Conservation (phyloP, 148 eudicot genomes). For the Simmondsia chinensis region DNA sequence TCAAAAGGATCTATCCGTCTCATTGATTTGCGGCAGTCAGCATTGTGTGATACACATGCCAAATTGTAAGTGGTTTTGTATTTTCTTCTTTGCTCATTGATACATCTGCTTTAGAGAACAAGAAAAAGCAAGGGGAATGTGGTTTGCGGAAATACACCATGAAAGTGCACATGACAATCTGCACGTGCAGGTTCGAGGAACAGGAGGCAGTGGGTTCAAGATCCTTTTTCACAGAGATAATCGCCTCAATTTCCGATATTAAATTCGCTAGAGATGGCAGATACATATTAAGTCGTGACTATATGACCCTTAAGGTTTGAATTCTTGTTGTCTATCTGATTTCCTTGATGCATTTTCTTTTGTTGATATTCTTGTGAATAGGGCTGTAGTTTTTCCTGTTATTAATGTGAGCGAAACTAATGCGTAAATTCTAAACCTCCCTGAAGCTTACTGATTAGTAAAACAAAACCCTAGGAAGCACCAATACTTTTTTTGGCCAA, state of each 20-base stretch:
- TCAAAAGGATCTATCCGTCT: conserved; percentile 76
- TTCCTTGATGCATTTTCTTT: too few relatives aligned
- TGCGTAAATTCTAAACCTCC: too few relatives aligned
- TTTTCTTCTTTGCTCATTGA: neutral
- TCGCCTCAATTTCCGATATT: conserved; percentile 60
- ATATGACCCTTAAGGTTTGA: conserved; percentile 64
- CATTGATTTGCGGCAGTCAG: conserved; percentile 78
- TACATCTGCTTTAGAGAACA: too few relatives aligned
- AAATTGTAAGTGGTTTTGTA: conserved; percentile 47
- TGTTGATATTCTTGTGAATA: too few relatives aligned
- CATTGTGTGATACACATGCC: conserved; percentile 67
- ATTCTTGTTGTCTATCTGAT: neutral
- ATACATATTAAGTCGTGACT: conserved; percentile 69
- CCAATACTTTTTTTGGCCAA: too few relatives aligned
- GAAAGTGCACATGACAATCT: too few relatives aligned
- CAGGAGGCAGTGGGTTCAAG: conserved; percentile 30
- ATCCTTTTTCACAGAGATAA: conserved; percentile 64
- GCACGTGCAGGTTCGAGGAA: conserved; percentile 26
- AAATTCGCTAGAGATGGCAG: conserved; percentile 66
- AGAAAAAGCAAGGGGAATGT: too few relatives aligned
- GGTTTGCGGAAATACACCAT: too few relatives aligned
- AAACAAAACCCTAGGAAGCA: too few relatives aligned
- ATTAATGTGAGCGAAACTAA: too few relatives aligned
- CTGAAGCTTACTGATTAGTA: too few relatives aligned
- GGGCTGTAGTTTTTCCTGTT: too few relatives aligned